Evolutionary conservation across 2,329 filamentous ascomycete genomes (phyloP), one percentile per base, ranked within the genome.

Genomic region (Diaporthe humulicola): DNA sequence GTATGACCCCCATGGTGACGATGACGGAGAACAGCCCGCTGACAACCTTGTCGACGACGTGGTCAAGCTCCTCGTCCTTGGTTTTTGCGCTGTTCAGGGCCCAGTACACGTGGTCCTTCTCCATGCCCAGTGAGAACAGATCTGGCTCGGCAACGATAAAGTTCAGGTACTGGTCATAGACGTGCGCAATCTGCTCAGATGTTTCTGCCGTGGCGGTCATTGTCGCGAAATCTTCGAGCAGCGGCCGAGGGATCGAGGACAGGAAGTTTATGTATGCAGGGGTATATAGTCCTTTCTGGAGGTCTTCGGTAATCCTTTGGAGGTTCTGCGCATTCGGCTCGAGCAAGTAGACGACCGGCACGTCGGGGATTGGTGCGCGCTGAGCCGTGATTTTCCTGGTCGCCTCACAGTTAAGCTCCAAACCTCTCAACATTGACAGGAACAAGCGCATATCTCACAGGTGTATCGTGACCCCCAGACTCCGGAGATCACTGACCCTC

Each of bases 231-330:
- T 98, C 96, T 87, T 99, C 97, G 69, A 99, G 91, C 22, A 98
- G 88, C 10, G 95, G 93, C 77, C 97, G 91, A 6, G 96, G 94
- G 82, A 99, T 93, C 25, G 96, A 98, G 57, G 95, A 98, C 72
- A 98, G 91, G 84, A 99, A 98, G 87, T 99, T 99, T 85, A 99
- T 92, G 82, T 98, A 97, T 76, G 96, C 96, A 0, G 96, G 96
- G 36, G 95, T 93, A 85, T 99, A 99, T 38, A 99, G 90, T 64
- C 93, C 94, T 77, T 93, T 94, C 76, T 96, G 91, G 19, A 99
- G 90, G 82, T 99, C 97, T 78, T 88, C 91, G 17, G 95, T 97
- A 75, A 99, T 96, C 60, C 90, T 88, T 81, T 96, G 89, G 66
- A 98, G 88, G 82, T 98, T 98, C 76, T 92, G 88, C 14, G 91